These are phyloP conservation scores for Kwoniella newhampshirensis DNA, from an alignment of 768 basidiomycete genomes.

Conservation along the genomic window DNA sequence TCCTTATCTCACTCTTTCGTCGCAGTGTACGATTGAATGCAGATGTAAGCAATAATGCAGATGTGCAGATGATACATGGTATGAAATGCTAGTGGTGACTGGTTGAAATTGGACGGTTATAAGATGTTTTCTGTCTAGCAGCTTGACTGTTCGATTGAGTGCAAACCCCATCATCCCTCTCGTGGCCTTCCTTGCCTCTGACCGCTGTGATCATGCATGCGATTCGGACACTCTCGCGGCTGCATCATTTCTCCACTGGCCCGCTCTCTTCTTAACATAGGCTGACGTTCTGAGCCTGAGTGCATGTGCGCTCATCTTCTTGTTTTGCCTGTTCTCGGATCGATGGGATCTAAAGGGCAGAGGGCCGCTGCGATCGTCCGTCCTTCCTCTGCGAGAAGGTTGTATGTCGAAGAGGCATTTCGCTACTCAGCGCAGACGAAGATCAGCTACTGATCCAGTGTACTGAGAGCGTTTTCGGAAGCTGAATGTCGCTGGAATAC, in stretches of 20 bases:
- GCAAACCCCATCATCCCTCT: too few species aligned
- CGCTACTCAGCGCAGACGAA: conserved; percentile 55
- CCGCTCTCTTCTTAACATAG: too few species aligned
- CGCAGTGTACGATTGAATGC: conserved; percentile 3
- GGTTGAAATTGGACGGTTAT: too few species aligned
- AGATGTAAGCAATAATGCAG: too few species aligned
- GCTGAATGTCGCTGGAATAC: neutral
- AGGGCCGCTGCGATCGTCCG: conserved; percentile 82
- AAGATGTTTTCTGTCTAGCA: neutral
- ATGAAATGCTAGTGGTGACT: neutral
- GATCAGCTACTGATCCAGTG: neutral
- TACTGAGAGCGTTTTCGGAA: too few species aligned
- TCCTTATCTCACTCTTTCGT: neutral
- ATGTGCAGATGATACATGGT: too few species aligned
- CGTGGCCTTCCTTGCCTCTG: too few species aligned
- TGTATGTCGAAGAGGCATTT: conserved; percentile 94
- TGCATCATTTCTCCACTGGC: too few species aligned
- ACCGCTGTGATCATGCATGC: too few species aligned
- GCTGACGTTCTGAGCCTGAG: too few species aligned
- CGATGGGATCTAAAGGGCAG: conserved; percentile 23
- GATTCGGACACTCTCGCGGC: too few species aligned
- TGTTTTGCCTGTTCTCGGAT: conserved; percentile 25
- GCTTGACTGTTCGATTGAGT: neutral
- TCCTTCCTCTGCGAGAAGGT: conserved; percentile 88
- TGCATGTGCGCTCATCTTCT: conserved; percentile 3